These are phyloP conservation scores for Euphorbia celastroides DNA, from an alignment of 441 rosid species.

Conservation along the genomic window DNA sequence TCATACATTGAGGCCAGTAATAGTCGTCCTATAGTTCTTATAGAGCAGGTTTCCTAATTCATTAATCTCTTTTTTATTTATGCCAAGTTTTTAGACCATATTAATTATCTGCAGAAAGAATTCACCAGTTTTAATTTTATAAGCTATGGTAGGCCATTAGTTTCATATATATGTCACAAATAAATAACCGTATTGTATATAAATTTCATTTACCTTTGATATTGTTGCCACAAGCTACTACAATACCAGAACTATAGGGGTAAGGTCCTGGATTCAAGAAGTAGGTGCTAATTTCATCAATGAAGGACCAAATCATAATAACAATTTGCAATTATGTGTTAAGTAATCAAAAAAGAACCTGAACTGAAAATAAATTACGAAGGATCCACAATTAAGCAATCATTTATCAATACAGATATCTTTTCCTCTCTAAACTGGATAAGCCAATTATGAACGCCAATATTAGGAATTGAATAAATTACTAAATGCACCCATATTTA, in stretches of 20 bases:
- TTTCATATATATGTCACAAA: not conserved
- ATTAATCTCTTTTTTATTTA: slow-evolving; percentile 37
- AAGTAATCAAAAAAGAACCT: slow-evolving; percentile 41
- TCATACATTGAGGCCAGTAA: slow-evolving; percentile 86
- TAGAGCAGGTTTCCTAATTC: slow-evolving; percentile 53
- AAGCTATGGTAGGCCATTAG: not conserved
- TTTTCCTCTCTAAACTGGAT: slow-evolving; percentile 95
- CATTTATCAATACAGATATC: slow-evolving; percentile 84
- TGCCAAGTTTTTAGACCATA: slow-evolving; percentile 72
- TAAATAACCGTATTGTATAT: not conserved
- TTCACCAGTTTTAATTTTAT: not conserved
- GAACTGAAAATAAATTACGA: slow-evolving; percentile 81
- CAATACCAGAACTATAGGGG: slow-evolving; percentile 63
- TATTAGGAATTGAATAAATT: too few species aligned
- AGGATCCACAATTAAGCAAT: slow-evolving; percentile 95
- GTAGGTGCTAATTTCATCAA: slow-evolving; percentile 21
- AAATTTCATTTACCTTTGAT: slow-evolving; percentile 41
- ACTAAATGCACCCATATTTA: too few species aligned
- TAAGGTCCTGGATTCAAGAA: slow-evolving; percentile 68
- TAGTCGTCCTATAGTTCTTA: slow-evolving; percentile 85
- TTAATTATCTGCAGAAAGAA: slow-evolving; percentile 48
- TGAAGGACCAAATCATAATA: slow-evolving; percentile 17
- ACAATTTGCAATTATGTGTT: slow-evolving; percentile 12
- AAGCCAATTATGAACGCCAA: too few species aligned
- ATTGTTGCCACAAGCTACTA: slow-evolving; percentile 50